Conservation (phyloP, 768 basidiomycete species). For the Trametes cingulata region DNA sequence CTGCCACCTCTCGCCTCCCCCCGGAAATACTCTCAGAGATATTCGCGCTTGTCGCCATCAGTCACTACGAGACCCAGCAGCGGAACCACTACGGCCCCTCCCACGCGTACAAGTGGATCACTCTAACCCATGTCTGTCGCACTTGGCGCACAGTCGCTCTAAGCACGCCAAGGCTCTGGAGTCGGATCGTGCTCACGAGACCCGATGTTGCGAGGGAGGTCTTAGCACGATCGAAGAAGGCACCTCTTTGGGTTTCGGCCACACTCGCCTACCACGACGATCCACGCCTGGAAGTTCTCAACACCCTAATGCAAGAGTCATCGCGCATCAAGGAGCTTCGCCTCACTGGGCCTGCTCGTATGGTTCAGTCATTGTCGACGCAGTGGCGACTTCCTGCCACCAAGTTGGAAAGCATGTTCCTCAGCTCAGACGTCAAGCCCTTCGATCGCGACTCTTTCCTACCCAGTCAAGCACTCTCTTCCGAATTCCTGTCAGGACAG, state of each 20-base stretch:
- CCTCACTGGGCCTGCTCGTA: not conserved
- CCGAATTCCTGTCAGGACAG: slow-evolving; percentile 2
- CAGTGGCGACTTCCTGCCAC: not conserved
- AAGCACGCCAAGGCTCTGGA: slow-evolving; percentile 8
- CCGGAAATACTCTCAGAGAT: slow-evolving; percentile 10
- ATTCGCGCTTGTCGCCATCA: not conserved
- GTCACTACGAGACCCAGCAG: not conserved
- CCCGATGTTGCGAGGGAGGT: not conserved
- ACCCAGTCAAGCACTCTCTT: not conserved
- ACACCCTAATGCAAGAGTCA: not conserved
- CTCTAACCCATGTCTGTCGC: slow-evolving; percentile 10
- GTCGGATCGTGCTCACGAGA: not conserved
- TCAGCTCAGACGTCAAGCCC: not conserved
- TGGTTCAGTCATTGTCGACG: not conserved
- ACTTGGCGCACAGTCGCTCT: slow-evolving; percentile 13
- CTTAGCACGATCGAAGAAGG: slow-evolving; percentile 4
- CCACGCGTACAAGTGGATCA: slow-evolving; percentile 8
- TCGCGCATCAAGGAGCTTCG: not conserved
- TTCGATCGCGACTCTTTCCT: not conserved
- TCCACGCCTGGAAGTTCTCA: not conserved
- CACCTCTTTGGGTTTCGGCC: slow-evolving; percentile 2
- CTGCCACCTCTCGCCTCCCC: not conserved
- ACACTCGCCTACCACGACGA: not conserved
- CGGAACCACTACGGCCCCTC: not conserved
- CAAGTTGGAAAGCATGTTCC: not conserved